Conservation (phyloP, 192 early-diverging fungal species). For the Backusella tarrabulga region DNA sequence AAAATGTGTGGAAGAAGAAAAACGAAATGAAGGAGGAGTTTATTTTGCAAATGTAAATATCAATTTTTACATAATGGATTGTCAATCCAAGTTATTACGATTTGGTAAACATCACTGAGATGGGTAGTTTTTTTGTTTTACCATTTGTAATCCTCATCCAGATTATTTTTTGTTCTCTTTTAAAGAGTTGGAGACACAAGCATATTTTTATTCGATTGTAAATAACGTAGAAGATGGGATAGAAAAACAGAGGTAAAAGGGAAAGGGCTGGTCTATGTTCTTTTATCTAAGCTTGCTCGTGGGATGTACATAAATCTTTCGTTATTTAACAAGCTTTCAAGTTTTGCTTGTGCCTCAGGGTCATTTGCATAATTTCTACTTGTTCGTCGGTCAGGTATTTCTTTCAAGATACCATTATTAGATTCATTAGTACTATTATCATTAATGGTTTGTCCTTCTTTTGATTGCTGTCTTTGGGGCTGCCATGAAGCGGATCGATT, state of each 20-base stretch:
- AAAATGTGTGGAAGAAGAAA: too few relatives aligned
- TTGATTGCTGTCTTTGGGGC: neutral
- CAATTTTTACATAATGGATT: neutral
- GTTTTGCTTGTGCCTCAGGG: conserved; percentile 1
- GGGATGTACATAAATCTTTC: conserved; percentile 2
- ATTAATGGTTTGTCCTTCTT: neutral
- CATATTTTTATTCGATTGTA: neutral
- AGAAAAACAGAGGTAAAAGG: neutral
- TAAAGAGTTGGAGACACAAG: too few relatives aligned
- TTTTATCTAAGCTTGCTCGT: neutral
- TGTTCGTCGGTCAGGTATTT: conserved; percentile 17
- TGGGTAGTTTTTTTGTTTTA: neutral
- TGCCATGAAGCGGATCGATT: conserved; percentile 11
- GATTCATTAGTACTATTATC: neutral
- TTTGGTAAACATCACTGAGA: neutral
- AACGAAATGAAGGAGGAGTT: too few relatives aligned
- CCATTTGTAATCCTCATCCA: too few relatives aligned
- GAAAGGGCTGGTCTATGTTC: neutral
- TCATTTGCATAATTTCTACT: conserved; percentile 13
- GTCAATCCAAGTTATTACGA: neutral
- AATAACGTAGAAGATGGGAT: neutral
- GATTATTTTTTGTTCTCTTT: too few relatives aligned
- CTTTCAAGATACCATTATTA: neutral
- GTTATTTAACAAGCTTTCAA: conserved; percentile 4
- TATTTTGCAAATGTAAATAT: neutral